These are phyloP conservation scores for Rhizopogon salebrosus DNA, from an alignment of 768 basidiomycete species.

Conservation along the genomic window DNA sequence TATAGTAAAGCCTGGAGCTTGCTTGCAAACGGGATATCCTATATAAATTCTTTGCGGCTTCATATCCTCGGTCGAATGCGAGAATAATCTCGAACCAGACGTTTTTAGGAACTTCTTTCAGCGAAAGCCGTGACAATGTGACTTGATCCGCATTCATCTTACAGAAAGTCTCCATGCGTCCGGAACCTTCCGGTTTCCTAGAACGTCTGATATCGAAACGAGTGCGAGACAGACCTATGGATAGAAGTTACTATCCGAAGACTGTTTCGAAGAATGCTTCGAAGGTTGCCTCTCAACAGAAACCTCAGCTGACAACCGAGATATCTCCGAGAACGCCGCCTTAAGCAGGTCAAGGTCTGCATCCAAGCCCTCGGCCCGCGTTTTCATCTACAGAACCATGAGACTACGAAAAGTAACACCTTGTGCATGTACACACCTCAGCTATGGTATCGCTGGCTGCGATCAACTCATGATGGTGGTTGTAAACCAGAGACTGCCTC, in stretches of 20 bases:
- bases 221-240: background rate
- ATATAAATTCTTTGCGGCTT: background rate
- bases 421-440: slow-evolving; percentile 43
- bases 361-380: slow-evolving; percentile 80
- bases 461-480: slow-evolving; percentile 93
- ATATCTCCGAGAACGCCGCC: slow-evolving; percentile 83
- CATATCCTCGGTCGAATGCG: too few relatives aligned
- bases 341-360: slow-evolving; percentile 76
- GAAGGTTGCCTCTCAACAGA: slow-evolving; percentile 37
- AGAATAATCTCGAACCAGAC: too few relatives aligned
- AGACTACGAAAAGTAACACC: slow-evolving; percentile 2
- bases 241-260: background rate
- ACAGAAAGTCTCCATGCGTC: too few relatives aligned
- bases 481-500: slow-evolving; percentile 87
- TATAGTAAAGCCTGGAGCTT: slow-evolving; percentile 13
- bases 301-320: slow-evolving; percentile 66
- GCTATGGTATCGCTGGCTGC: slow-evolving; percentile 91
- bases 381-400: slow-evolving; percentile 65
- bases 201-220: too few relatives aligned
- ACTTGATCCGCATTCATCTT: too few relatives aligned
- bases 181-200: too few relatives aligned
- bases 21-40: background rate
- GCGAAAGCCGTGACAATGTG: too few relatives aligned
- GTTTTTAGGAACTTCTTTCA: too few relatives aligned
- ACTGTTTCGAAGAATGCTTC: background rate